These are phyloP conservation scores for Magnaporthiopsis poae DNA, from an alignment of 2,329 filamentous ascomycete species.

Conservation along the genomic window DNA sequence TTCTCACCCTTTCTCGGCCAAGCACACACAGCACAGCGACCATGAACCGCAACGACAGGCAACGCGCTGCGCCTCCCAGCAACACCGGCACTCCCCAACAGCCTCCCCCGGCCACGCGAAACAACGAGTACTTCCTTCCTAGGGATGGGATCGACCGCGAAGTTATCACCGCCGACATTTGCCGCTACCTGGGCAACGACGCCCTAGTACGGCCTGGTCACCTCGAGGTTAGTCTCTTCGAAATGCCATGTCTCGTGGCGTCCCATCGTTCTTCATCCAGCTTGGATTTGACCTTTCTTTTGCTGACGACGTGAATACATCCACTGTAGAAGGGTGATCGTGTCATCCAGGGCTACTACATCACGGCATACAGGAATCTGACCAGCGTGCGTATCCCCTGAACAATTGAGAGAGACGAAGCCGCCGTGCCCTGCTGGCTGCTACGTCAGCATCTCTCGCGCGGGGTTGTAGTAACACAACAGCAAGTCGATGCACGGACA, in stretches of 20 bases:
- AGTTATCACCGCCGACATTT: constrained; percentile 76
- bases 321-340: constrained; percentile 31
- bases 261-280: constrained; percentile 27
- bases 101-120: constrained; percentile 21
- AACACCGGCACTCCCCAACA: constrained; percentile 8
- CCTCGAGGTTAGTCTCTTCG: constrained; percentile 7
- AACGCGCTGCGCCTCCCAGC: neutral
- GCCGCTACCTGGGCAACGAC: constrained; percentile 74
- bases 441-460: too few relatives aligned
- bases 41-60: constrained; percentile 2
- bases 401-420: too few relatives aligned
- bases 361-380: constrained; percentile 69
- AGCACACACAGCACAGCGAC: neutral
- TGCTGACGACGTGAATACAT: constrained; percentile 6
- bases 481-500: too few relatives aligned
- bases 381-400: constrained; percentile 52
- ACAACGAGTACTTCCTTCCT: constrained; percentile 72
- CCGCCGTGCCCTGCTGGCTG: too few relatives aligned
- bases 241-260: neutral
- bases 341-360: constrained; percentile 62
- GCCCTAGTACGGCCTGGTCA: constrained; percentile 66
- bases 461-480: too few relatives aligned
- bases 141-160: constrained; percentile 74
- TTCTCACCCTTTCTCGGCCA: neutral
- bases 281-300: constrained; percentile 43